phyloP scores from a whole-genome alignment of 805 yeast species.

The Myxozyma sirexii region DNA sequence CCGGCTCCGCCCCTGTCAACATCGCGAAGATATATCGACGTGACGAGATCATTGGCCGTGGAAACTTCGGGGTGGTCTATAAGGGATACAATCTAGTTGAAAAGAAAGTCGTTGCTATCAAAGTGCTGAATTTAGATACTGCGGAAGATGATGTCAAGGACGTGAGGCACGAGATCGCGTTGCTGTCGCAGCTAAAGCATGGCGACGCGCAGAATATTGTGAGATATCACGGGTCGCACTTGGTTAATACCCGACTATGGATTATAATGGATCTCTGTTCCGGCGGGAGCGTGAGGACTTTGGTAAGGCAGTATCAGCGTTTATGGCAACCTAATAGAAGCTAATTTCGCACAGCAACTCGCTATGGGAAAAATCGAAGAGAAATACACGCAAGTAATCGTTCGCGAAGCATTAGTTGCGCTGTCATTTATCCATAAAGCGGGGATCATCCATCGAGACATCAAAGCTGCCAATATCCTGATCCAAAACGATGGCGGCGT shows the following conservation, averaged over 20 bases:
- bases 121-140: conserved; percentile 88
- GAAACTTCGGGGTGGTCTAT: conserved; percentile 95
- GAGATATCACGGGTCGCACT: conserved; percentile 84
- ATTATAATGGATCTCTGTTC: conserved; percentile 97
- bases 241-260: conserved; percentile 92
- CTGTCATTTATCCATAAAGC: conserved; percentile 78
- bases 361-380: conserved; percentile 77
- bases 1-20: background rate
- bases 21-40: conserved; percentile 55
- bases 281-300: conserved; percentile 90
- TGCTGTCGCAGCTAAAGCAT: conserved; percentile 75
- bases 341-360: conserved; percentile 10
- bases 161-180: conserved; percentile 89
- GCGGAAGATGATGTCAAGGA: conserved; percentile 93
- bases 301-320: conserved; percentile 44
- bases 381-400: conserved; percentile 75
- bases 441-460: conserved; percentile 93
- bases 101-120: conserved; percentile 84
- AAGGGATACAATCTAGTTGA: conserved; percentile 65
- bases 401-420: conserved; percentile 79
- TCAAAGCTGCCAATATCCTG: conserved; percentile 93
- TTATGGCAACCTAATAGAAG: too few species aligned
- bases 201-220: conserved; percentile 81
- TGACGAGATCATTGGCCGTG: conserved; percentile 90
- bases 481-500: conserved; percentile 88